Conservation (phyloP, 495 filamentous ascomycete genomes). For the Cercophora scortea region DNA sequence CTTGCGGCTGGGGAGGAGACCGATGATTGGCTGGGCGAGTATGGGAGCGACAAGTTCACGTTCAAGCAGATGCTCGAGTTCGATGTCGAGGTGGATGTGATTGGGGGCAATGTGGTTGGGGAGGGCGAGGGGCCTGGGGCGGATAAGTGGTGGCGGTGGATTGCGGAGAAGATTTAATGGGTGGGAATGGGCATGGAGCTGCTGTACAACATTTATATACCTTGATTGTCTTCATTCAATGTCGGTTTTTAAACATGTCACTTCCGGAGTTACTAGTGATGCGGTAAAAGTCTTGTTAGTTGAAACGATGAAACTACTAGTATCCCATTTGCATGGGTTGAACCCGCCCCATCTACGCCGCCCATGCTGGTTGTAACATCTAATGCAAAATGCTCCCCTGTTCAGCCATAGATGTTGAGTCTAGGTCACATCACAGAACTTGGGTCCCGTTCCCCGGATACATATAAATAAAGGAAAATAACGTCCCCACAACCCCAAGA, state of each 20-base stretch:
- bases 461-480: background rate
- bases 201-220: no score
- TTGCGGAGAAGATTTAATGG: conserved; percentile 33
- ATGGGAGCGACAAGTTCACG: conserved; percentile 64
- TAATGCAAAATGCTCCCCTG: background rate
- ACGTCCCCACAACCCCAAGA: background rate
- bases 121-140: conserved; percentile 62
- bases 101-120: conserved; percentile 70
- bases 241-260: no score
- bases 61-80: conserved; percentile 79
- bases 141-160: conserved; percentile 84
- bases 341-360: conserved; percentile 14
- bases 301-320: background rate
- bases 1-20: conserved; percentile 50
- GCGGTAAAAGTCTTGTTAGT: no score
- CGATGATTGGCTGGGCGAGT: conserved; percentile 75
- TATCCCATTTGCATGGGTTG: conserved; percentile 20
- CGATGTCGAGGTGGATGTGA: conserved; percentile 67
- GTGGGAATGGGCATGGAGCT: no score
- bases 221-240: no score
- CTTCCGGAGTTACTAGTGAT: no score
- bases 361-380: background rate
- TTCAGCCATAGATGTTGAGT: conserved; percentile 17
- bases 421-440: background rate
- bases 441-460: no score